phyloP scores from a whole-genome alignment of 768 basidiomycete species.

The Tulasnella sp. region DNA sequence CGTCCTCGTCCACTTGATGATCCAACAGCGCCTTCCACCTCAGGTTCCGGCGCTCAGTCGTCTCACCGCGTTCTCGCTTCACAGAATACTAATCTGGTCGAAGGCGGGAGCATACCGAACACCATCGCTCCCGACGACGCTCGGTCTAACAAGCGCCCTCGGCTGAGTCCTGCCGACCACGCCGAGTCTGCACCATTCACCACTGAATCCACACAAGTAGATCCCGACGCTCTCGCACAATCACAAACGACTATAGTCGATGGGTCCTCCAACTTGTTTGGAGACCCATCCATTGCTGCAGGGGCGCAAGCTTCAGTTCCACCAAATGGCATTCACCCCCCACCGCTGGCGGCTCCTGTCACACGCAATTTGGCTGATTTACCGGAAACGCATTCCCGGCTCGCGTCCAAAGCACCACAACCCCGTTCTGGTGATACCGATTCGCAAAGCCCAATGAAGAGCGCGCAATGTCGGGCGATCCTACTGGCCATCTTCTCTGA shows the following conservation, averaged over 20 bases:
- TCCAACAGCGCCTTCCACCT: too few relatives aligned
- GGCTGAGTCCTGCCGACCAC: too few relatives aligned
- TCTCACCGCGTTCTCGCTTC: too few relatives aligned
- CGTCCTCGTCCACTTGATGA: background rate
- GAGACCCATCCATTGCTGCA: too few relatives aligned
- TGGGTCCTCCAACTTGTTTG: background rate
- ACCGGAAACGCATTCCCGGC: conserved; percentile 8
- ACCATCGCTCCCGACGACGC: background rate
- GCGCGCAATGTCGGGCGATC: conserved; percentile 7
- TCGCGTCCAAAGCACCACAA: conserved; percentile 7
- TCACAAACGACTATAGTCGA: too few relatives aligned
- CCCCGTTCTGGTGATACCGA: background rate
- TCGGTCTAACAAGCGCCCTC: background rate
- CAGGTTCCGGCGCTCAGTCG: too few relatives aligned
- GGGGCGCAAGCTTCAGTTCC: background rate
- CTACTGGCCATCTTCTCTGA: conserved; percentile 14
- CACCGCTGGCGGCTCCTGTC: background rate
- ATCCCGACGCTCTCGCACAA: too few relatives aligned
- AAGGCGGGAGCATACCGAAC: background rate
- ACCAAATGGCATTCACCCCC: conserved; percentile 10
- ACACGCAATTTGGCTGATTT: background rate
- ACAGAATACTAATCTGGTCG: too few relatives aligned
- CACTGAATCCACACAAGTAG: too few relatives aligned
- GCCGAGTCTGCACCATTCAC: too few relatives aligned
- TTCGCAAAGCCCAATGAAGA: conserved; percentile 2